Percentiles rank a stretch among this genome's conserved stretches.
Evolutionary conservation across 768 basidiomycete species (phyloP).

Genomic region (Epithele typhae): DNA sequence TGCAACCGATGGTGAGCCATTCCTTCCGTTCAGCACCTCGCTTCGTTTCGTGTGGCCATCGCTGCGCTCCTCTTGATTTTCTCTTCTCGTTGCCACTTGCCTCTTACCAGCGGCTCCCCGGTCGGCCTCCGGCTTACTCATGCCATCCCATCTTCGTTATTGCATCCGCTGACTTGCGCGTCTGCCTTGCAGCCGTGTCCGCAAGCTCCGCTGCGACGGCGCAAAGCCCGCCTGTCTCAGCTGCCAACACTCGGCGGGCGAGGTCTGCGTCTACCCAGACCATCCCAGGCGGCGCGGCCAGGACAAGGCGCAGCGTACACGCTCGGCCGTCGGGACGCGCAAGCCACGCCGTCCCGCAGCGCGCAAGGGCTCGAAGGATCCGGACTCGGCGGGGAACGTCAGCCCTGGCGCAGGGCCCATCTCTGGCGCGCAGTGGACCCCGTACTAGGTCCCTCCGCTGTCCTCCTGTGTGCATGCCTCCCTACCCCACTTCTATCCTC

Average conservation of each 20-base stretch:
- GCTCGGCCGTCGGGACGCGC: conserved; percentile 20
- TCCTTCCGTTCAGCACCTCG: too few relatives aligned
- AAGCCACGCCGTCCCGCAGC: conserved; percentile 22
- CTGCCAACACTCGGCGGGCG: conserved; percentile 5
- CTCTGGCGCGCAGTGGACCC: background rate
- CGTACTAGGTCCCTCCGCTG: too few relatives aligned
- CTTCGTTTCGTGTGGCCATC: too few relatives aligned
- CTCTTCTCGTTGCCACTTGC: too few relatives aligned
- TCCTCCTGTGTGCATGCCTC: too few relatives aligned
- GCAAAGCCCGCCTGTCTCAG: conserved; percentile 10
- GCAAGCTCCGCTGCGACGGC: conserved; percentile 16
- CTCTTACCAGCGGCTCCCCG: too few relatives aligned
- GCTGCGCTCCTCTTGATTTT: too few relatives aligned
- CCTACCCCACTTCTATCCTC: too few relatives aligned
- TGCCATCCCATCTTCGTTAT: too few relatives aligned
- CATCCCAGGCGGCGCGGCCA: conserved; percentile 12
- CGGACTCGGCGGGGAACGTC: background rate
- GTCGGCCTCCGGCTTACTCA: too few relatives aligned
- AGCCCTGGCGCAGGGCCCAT: background rate
- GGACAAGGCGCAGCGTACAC: conserved; percentile 13
- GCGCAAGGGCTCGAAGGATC: background rate
- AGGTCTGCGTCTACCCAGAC: conserved; percentile 6
- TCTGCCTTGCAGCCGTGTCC: conserved; percentile 3
- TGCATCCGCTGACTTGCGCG: background rate
- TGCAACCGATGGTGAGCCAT: conserved; percentile 13